phyloP scores from a whole-genome alignment of 768 basidiomycete genomes.

The Podaxis sp. region DNA sequence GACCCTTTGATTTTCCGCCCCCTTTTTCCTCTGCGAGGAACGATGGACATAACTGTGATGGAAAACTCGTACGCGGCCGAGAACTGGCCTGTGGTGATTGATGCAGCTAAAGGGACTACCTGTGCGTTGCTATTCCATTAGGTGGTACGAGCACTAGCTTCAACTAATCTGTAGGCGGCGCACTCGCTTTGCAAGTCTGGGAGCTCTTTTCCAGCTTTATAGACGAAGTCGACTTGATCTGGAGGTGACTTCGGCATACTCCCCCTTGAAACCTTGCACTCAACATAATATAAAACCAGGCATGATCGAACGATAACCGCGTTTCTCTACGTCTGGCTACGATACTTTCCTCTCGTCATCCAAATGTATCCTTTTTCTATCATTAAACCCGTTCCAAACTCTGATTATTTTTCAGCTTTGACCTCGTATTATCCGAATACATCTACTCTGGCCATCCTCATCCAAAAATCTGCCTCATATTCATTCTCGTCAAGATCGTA shows the following conservation, averaged over 20 bases:
- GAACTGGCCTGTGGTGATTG: not conserved
- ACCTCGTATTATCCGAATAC: slow-evolving; percentile 14
- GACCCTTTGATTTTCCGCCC: not conserved
- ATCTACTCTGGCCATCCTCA: not conserved
- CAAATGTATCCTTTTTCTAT: slow-evolving; percentile 19
- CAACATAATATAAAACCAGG: not conserved
- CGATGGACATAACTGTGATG: not conserved
- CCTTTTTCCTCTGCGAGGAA: not conserved
- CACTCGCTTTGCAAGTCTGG: slow-evolving; percentile 23
- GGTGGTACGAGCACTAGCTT: not conserved
- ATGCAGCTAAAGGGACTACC: not conserved
- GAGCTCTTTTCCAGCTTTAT: slow-evolving; percentile 18
- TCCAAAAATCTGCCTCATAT: slow-evolving; percentile 4
- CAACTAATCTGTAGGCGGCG: slow-evolving; percentile 15
- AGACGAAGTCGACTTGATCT: slow-evolving; percentile 25
- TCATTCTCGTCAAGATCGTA: slow-evolving; percentile 16
- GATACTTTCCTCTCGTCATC: slow-evolving; percentile 20
- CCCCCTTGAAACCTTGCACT: not conserved
- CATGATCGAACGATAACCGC: slow-evolving; percentile 11
- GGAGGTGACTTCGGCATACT: slow-evolving; percentile 14
- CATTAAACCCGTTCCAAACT: not conserved
- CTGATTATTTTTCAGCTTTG: slow-evolving; percentile 12
- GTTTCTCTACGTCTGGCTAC: slow-evolving; percentile 20
- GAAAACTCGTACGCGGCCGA: not conserved
- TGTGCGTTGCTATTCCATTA: not conserved